A percentile compares a stretch with the other conserved stretches of the same genome.
phyloP scores from a whole-genome alignment of 345 rosid species.

The Diplotaxis tenuifolia region DNA sequence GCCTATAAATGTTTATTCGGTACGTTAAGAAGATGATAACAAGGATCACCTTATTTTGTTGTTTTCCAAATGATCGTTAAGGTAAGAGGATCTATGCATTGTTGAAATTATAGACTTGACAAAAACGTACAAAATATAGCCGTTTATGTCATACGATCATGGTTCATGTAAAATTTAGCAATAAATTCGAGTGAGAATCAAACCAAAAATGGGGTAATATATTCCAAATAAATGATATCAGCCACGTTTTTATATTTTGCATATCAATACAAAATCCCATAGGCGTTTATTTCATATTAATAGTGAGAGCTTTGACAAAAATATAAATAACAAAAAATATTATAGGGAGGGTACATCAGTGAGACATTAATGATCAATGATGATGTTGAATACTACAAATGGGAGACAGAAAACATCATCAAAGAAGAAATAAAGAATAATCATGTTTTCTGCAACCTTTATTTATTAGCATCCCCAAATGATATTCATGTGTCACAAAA shows the following conservation, averaged over 20 bases:
- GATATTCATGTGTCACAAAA: background rate
- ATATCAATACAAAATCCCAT: background rate
- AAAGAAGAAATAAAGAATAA: background rate
- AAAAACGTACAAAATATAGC: background rate
- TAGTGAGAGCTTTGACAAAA: background rate
- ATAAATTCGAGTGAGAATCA: background rate
- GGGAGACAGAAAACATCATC: slow-evolving; percentile 24
- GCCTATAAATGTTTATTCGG: too few species aligned
- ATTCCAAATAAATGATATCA: background rate
- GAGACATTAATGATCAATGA: slow-evolving; percentile 26
- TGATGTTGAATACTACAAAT: slow-evolving; percentile 14
- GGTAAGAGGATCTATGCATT: too few species aligned
- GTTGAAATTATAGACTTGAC: background rate
- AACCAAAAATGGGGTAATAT: too few species aligned
- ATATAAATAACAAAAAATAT: background rate
- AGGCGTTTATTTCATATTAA: slow-evolving; percentile 2
- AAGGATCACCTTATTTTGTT: too few species aligned
- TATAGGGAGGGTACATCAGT: background rate
- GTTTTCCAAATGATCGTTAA: too few species aligned
- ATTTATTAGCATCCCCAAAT: background rate
- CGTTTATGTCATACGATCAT: background rate
- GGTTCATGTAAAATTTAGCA: background rate
- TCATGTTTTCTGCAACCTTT: background rate
- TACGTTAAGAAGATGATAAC: too few species aligned
- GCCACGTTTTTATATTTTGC: background rate